A percentile compares a stretch with the other conserved stretches of the same genome.
phyloP scores from a whole-genome alignment of 2,329 filamentous ascomycete species.

The Grosmannia huntii region DNA sequence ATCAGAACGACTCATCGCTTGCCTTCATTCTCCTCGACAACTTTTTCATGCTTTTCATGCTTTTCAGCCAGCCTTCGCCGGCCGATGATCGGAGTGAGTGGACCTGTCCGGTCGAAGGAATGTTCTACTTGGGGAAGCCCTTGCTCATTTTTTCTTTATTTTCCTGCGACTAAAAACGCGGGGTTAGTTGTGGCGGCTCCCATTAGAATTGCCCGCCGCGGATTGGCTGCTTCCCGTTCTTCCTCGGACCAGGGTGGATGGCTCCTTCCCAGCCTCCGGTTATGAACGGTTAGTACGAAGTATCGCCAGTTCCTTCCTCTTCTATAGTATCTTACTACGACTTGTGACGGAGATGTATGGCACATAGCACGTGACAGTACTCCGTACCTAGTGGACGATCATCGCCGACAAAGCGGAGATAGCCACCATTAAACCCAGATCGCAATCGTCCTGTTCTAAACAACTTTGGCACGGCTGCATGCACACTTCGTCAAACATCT shows the following conservation, averaged over 20 bases:
- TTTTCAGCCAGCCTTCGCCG: background rate
- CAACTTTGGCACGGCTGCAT: background rate
- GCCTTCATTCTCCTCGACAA: background rate
- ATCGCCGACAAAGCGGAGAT: background rate
- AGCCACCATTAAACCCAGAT: background rate
- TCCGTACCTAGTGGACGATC: background rate
- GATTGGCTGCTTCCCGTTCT: conserved; percentile 6
- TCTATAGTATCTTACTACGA: no score
- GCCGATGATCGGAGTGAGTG: conserved; percentile 11
- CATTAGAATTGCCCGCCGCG: conserved; percentile 9
- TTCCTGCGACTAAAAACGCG: conserved; percentile 9
- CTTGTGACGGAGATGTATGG: no score
- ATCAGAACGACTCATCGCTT: background rate
- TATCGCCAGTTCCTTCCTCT: background rate
- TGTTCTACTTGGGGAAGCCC: background rate
- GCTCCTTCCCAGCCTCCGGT: background rate
- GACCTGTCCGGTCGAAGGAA: conserved; percentile 8
- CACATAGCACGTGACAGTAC: no score
- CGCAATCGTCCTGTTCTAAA: background rate
- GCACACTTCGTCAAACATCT: background rate
- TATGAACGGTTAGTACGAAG: no score
- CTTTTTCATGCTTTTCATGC: background rate
- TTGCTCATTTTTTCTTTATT: background rate
- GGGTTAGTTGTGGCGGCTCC: conserved; percentile 6
- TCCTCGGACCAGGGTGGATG: background rate